A percentile compares a stretch with the other conserved stretches of the same genome.
Evolutionary conservation across 805 yeast genomes (phyloP).

Genomic region (Saturnispora zaruensis): DNA sequence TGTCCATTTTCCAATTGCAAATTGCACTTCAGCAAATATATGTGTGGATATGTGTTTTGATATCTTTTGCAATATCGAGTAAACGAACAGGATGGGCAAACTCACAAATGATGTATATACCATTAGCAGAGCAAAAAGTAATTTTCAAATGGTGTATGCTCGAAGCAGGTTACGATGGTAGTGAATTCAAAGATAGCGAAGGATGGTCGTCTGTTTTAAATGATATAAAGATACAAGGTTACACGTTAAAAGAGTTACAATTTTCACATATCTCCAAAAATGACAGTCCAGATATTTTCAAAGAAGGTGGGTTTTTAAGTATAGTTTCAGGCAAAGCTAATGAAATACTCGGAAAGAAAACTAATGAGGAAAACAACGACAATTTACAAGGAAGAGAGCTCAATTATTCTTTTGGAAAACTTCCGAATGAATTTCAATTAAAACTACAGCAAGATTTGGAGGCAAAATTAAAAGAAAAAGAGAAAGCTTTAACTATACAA

Average conservation of each 20-base stretch:
- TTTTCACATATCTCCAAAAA: not conserved
- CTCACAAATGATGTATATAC: constrained; percentile 21
- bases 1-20: constrained; percentile 2
- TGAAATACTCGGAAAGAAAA: not conserved
- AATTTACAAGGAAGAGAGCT: not conserved
- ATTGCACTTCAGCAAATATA: constrained; percentile 17
- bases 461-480: not conserved
- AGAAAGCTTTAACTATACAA: not conserved
- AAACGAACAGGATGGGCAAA: constrained; percentile 24
- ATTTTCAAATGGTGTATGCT: constrained; percentile 15
- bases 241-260: not conserved
- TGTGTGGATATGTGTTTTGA: constrained; percentile 18
- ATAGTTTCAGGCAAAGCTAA: not conserved
- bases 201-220: constrained; percentile 9
- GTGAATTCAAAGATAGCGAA: constrained; percentile 4
- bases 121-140: constrained; percentile 14
- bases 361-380: not conserved
- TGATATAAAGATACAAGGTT: not conserved
- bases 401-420: not conserved
- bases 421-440: not conserved
- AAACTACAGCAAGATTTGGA: constrained; percentile 2
- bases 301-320: constrained; percentile 2
- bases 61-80: constrained; percentile 20
- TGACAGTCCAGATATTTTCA: not conserved
- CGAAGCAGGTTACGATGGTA: constrained; percentile 5